A percentile compares a stretch with the other conserved stretches of the same genome.
phyloP scores from a whole-genome alignment of 768 basidiomycete genomes.

The Lyophyllum atratum region DNA sequence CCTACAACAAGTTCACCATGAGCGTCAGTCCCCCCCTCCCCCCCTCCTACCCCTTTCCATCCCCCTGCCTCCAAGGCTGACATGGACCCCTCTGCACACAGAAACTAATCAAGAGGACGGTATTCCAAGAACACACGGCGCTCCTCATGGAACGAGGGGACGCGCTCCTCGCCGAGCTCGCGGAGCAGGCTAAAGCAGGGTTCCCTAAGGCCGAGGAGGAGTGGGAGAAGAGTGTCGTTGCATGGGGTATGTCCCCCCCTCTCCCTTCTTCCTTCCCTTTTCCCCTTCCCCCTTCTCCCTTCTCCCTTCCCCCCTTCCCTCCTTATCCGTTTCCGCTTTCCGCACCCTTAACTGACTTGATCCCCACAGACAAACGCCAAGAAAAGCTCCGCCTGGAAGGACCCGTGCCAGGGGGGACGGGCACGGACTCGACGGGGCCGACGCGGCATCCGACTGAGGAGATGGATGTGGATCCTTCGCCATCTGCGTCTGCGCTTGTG shows the following conservation, averaged over 20 bases:
- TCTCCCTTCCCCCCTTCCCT: background rate
- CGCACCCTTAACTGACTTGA: too few species aligned
- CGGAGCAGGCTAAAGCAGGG: conserved; percentile 59
- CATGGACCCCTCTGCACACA: conserved; percentile 33
- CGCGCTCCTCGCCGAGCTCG: conserved; percentile 63
- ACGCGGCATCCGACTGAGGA: conserved; percentile 50
- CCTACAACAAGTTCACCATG: conserved; percentile 96
- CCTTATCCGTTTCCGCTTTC: background rate
- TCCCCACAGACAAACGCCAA: conserved; percentile 58
- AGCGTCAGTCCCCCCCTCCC: conserved; percentile 47
- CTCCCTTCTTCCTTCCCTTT: background rate
- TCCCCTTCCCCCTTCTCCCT: background rate
- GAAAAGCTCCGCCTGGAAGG: conserved; percentile 50
- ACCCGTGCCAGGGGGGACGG: conserved; percentile 22
- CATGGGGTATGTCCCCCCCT: conserved; percentile 55
- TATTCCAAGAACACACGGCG: conserved; percentile 72
- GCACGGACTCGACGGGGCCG: conserved; percentile 37
- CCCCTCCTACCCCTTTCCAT: background rate
- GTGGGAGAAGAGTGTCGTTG: conserved; percentile 67
- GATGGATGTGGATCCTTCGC: conserved; percentile 38
- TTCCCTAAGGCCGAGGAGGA: conserved; percentile 74
- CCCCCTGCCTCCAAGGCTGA: too few species aligned
- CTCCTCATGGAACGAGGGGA: conserved; percentile 71
- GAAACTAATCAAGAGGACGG: conserved; percentile 94
- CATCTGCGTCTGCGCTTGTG: conserved; percentile 3